Conservation (phyloP, 1,284 basidiomycete genomes). For the Ustilago crameri region DNA sequence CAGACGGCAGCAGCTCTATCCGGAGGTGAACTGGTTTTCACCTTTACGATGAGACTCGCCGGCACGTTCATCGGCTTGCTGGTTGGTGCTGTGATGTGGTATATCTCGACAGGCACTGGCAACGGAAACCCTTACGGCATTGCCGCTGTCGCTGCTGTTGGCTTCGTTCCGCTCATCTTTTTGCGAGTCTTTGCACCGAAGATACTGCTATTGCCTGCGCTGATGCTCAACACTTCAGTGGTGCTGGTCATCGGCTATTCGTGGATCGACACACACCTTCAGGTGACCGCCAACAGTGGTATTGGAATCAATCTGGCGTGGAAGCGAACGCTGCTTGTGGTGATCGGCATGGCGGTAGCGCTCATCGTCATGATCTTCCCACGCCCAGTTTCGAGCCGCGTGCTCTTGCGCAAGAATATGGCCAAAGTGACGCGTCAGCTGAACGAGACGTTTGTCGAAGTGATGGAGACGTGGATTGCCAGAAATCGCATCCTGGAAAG, state of each 20-base stretch:
- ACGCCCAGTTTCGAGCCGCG: constrained; percentile 72
- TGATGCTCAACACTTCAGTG: constrained; percentile 80
- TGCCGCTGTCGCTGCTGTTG: constrained; percentile 76
- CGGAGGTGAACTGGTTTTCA: constrained; percentile 60
- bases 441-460: constrained; percentile 29
- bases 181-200: constrained; percentile 80
- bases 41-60: constrained; percentile 50
- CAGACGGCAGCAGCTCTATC: constrained; percentile 59
- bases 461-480: constrained; percentile 46
- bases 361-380: constrained; percentile 65
- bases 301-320: constrained; percentile 71
- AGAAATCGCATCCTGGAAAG: constrained; percentile 70
- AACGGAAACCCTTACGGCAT: constrained; percentile 77
- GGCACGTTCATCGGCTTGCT: constrained; percentile 70
- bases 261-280: constrained; percentile 54
- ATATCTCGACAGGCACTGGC: constrained; percentile 71
- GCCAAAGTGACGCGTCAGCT: constrained; percentile 62
- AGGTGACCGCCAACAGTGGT: constrained; percentile 57
- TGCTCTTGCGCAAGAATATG: constrained; percentile 72
- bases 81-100: constrained; percentile 79
- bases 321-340: constrained; percentile 69
- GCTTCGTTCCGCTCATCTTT: constrained; percentile 74
- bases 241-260: constrained; percentile 67
- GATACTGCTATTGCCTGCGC: constrained; percentile 75
- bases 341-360: constrained; percentile 64